phyloP scores from a whole-genome alignment of 2,329 filamentous ascomycete species.

The Aspergillus sp. region DNA sequence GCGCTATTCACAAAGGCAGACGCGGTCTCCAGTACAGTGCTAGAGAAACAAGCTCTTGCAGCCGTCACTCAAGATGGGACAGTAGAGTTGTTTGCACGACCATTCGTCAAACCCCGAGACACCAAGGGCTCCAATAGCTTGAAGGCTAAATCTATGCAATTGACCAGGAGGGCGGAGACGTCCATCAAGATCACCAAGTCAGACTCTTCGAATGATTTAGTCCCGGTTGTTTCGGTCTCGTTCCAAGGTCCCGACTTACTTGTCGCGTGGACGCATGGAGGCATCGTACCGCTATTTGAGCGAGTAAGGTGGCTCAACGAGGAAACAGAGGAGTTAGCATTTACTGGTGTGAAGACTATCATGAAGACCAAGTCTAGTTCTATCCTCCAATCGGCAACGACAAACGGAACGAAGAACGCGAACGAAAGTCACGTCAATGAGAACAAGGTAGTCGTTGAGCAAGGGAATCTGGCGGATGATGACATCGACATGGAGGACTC shows the following conservation, averaged over 20 bases:
- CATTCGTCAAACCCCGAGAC: slow-evolving; percentile 45
- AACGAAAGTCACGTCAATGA: slow-evolving; percentile 62
- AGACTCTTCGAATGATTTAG: slow-evolving; percentile 43
- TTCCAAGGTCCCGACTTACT: slow-evolving; percentile 53
- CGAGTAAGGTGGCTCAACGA: slow-evolving; percentile 53
- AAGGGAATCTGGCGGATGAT: slow-evolving; percentile 51
- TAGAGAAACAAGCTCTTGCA: slow-evolving; percentile 49
- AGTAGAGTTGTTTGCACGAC: slow-evolving; percentile 56
- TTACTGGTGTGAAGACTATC: slow-evolving; percentile 52
- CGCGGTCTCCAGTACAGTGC: slow-evolving; percentile 21
- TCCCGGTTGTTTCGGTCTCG: slow-evolving; percentile 49
- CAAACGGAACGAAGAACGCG: slow-evolving; percentile 58
- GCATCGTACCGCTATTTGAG: slow-evolving; percentile 56
- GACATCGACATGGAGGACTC: slow-evolving; percentile 49
- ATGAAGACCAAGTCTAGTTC: slow-evolving; percentile 48
- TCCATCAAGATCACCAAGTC: slow-evolving; percentile 50
- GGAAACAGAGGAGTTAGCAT: slow-evolving; percentile 48
- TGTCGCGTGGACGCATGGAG: slow-evolving; percentile 54
- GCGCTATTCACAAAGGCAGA: slow-evolving; percentile 39
- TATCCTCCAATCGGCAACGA: slow-evolving; percentile 51
- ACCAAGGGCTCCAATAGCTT: slow-evolving; percentile 43
- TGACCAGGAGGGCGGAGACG: slow-evolving; percentile 51
- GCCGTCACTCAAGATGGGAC: slow-evolving; percentile 54
- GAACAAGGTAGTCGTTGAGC: slow-evolving; percentile 58
- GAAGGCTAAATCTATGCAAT: slow-evolving; percentile 51